Conservation (phyloP, 805 yeast genomes). For the Yarrowia bubula region DNA sequence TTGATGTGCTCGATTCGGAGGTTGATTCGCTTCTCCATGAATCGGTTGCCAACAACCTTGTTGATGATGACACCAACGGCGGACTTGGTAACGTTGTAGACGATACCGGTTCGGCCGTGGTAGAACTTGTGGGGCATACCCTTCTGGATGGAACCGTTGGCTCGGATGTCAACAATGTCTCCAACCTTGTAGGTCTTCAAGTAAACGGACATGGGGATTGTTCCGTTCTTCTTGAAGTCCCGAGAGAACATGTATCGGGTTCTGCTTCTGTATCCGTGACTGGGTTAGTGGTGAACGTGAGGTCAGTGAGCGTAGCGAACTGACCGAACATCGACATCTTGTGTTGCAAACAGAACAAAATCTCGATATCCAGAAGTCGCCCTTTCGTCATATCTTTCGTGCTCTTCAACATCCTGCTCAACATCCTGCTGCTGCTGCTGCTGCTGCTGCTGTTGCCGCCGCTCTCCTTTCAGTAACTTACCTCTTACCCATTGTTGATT, state of each 20-base stretch:
- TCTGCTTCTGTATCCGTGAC: conserved; percentile 95
- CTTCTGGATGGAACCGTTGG: conserved; percentile 98
- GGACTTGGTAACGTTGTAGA: conserved; percentile 97
- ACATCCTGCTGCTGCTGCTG: background rate
- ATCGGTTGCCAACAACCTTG: conserved; percentile 99
- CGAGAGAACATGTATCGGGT: conserved; percentile 99
- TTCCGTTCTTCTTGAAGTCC: conserved; percentile 98
- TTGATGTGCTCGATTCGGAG: conserved; percentile 98
- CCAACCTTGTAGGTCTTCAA: conserved; percentile 98
- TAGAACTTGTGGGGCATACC: conserved; percentile 99
- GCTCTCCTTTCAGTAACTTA: conserved; percentile 20
- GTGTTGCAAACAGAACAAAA: no score
- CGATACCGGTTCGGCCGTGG: conserved; percentile 99
- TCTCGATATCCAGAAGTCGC: no score
- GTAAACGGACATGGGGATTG: conserved; percentile 92
- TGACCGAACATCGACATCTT: no score
- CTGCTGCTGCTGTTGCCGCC: background rate
- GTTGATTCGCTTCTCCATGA: conserved; percentile 98
- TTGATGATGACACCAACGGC: conserved; percentile 97
- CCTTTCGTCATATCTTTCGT: no score
- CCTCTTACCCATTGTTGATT: conserved; percentile 36
- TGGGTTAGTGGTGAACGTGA: background rate
- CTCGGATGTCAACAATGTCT: conserved; percentile 99
- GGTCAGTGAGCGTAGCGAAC: no score
- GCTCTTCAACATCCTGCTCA: background rate